Conservation (phyloP, 352 stramenopile species). For the Phytophthora ramorum region DNA sequence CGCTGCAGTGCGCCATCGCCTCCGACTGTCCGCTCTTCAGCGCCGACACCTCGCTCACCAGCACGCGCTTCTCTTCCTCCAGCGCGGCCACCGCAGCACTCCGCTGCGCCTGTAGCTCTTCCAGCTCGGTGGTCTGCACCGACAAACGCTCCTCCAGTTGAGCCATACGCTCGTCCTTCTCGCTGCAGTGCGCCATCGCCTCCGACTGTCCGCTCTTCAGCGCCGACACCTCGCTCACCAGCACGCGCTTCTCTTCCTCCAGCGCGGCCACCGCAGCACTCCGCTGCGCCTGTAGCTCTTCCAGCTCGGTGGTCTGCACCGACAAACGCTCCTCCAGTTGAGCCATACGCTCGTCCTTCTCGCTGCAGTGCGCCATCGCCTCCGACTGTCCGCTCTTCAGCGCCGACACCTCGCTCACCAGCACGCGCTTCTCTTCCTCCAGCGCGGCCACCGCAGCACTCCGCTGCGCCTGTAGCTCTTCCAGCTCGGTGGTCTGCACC, state of each 20-base stretch:
- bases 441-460: background rate
- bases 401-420: conserved; percentile 6
- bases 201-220: conserved; percentile 1
- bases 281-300: background rate
- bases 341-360: background rate
- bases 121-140: background rate
- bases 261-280: conserved; percentile 4
- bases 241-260: conserved; percentile 5
- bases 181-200: background rate
- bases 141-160: background rate
- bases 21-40: background rate
- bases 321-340: conserved; percentile 3
- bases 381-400: background rate
- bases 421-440: conserved; percentile 1
- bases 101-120: background rate
- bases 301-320: background rate
- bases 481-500: background rate
- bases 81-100: background rate
- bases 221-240: conserved; percentile 4
- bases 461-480: background rate
- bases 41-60: background rate
- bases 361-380: background rate
- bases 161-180: conserved; percentile 2
- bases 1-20: background rate
- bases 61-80: background rate